Evolutionary conservation across 352 stramenopile species (phyloP).

Genomic region (Phytophthora fragariaefolia): DNA sequence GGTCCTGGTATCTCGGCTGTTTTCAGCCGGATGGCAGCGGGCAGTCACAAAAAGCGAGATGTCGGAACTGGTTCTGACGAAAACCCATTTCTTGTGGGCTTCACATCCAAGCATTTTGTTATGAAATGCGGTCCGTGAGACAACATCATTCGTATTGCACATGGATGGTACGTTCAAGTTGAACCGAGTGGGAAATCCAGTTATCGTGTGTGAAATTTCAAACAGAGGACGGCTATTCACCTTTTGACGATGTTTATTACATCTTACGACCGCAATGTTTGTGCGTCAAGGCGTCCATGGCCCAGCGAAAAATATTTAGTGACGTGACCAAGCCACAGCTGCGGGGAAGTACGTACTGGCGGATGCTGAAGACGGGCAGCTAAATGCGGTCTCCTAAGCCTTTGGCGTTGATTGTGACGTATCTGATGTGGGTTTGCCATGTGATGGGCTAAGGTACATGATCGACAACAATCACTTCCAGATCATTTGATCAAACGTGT

Average conservation of each 20-base stretch:
- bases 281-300: not conserved
- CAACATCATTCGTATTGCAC: slow-evolving; percentile 12
- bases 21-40: too few species aligned
- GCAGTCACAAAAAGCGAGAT: too few species aligned
- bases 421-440: slow-evolving; percentile 37
- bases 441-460: slow-evolving; percentile 15
- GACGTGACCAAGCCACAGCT: not conserved
- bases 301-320: not conserved
- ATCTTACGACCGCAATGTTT: not conserved
- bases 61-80: too few species aligned
- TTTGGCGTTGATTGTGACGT: slow-evolving; percentile 8
- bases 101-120: not conserved
- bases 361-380: slow-evolving; percentile 14
- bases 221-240: not conserved
- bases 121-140: not conserved
- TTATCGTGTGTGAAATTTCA: slow-evolving; percentile 19
- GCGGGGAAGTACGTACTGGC: slow-evolving; percentile 9
- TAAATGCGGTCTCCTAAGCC: slow-evolving; percentile 11
- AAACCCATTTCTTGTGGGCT: too few species aligned
- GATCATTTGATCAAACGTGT: not conserved
- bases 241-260: slow-evolving; percentile 22
- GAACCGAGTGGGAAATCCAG: slow-evolving; percentile 15
- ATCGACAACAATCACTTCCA: not conserved
- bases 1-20: too few species aligned
- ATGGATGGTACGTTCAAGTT: slow-evolving; percentile 30